phyloP scores from a whole-genome alignment of 2,329 filamentous ascomycete species.

The Fusarium heterosporum region DNA sequence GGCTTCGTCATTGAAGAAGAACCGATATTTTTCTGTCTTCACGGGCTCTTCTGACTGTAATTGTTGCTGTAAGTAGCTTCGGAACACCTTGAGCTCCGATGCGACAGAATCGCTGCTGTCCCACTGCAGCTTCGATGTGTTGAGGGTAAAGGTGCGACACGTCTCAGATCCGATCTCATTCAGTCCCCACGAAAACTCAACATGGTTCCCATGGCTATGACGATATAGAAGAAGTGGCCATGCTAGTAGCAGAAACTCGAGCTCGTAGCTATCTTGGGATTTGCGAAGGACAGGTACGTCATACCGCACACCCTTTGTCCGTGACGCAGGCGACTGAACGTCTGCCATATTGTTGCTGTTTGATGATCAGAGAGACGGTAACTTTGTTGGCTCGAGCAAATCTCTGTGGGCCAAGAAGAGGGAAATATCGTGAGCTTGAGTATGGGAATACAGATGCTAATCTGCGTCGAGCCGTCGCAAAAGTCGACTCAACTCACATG shows the following conservation, averaged over 20 bases:
- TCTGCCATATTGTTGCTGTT: constrained; percentile 28
- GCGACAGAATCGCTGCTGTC: constrained; percentile 27
- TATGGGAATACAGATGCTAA: constrained; percentile 25
- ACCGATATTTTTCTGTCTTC: constrained; percentile 11
- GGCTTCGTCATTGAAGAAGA: constrained; percentile 44
- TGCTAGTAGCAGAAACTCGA: constrained; percentile 39
- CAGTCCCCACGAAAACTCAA: constrained; percentile 42
- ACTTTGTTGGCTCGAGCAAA: constrained; percentile 3
- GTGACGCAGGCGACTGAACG: constrained; percentile 15
- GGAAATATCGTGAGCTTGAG: background rate
- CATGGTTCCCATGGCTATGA: constrained; percentile 40
- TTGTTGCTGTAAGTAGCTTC: constrained; percentile 29
- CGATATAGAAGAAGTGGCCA: constrained; percentile 44
- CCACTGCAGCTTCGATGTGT: constrained; percentile 42
- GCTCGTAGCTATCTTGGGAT: constrained; percentile 20
- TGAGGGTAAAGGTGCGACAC: constrained; percentile 37
- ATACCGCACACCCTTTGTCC: constrained; percentile 31
- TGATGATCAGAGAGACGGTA: background rate
- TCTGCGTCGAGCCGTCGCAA: constrained; percentile 6
- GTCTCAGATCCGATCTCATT: constrained; percentile 26
- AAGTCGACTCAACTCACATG: constrained; percentile 24
- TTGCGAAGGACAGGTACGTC: constrained; percentile 37
- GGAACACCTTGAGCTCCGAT: constrained; percentile 35
- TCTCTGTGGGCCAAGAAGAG: constrained; percentile 2
- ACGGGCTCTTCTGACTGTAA: constrained; percentile 14